Base-by-base conservation (phyloP, 2,329 filamentous ascomycete genomes). In the Aspergillus brunneoviolaceus region DNA sequence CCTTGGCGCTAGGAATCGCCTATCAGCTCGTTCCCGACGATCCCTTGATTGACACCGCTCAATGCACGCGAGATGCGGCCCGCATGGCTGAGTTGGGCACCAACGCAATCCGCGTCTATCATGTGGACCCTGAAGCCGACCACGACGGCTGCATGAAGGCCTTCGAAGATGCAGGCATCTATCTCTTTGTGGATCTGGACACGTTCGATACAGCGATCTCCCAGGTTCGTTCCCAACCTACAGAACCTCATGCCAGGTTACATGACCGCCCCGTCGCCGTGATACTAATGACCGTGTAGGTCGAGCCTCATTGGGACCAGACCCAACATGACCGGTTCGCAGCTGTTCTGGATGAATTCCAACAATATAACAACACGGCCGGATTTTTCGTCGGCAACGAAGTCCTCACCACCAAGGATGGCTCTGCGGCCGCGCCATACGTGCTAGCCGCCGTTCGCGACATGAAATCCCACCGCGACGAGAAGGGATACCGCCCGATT, bases 371-470 rank as follows among this genome's bases (percentile, higher is more conserved):
- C 76, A 96, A 96, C 74, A 83, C 90, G 1, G 86, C 92, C 11
- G 92, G 90, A 50, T 90, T 95, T 74, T 94, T 96, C 69, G 84
- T 96, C 60, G 93, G 92, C 65, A 96, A 96, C 71, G 92, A 96
- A 75, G 89, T 95, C 49, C 72, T 96, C 56, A 72, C 68, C 52
- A 70, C 65, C 69, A 74, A 73, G 16, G 78, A 82, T 54, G 81
- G 83, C 61, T 84, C 83, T n/a, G 72, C 77, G 27, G 89, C 89
- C 33, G 91, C 91, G 9, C 91, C 92, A 2, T 96, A 88, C 73
- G 87, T 96, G 78, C 92, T 96, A 76, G 89, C 91, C 53, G 90
- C 91, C 29, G 85, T 87, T 50, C 86, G 89, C 62, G 92, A 96
- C 74, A 82, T 96, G 80, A 96, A 96, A 79, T 86, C 87, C 6